A percentile compares a stretch with the other conserved stretches of the same genome.
These are phyloP conservation scores for Yamadazyma oceani DNA, from an alignment of 1,139 yeast species.

Conservation along the genomic window DNA sequence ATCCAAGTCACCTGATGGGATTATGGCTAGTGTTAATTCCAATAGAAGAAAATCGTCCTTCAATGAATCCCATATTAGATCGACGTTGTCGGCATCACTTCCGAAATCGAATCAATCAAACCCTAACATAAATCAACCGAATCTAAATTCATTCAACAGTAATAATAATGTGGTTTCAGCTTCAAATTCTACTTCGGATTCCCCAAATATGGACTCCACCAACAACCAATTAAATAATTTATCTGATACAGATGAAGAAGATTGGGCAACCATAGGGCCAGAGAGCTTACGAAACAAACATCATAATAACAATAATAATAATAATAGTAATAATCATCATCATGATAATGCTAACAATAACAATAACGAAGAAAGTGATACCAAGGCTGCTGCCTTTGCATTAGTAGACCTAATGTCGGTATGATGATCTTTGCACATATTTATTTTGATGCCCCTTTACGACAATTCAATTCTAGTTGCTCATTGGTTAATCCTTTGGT, in stretches of 20 bases:
- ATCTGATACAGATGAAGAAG: slow-evolving; percentile 86
- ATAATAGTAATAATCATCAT: slow-evolving; percentile 34
- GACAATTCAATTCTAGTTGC: not conserved
- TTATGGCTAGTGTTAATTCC: slow-evolving; percentile 21
- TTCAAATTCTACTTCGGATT: slow-evolving; percentile 4
- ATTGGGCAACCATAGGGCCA: slow-evolving; percentile 90
- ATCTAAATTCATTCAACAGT: too few relatives aligned
- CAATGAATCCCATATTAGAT: slow-evolving; percentile 44
- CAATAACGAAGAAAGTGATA: slow-evolving; percentile 34
- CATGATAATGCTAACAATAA: slow-evolving; percentile 1
- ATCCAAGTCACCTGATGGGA: slow-evolving; percentile 19
- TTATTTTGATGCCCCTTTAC: too few relatives aligned
- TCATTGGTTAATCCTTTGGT: not conserved
- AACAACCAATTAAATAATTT: slow-evolving; percentile 10
- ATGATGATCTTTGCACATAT: slow-evolving; percentile 2
- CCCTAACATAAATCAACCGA: slow-evolving; percentile 4
- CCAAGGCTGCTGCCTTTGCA: slow-evolving; percentile 58
- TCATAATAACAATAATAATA: slow-evolving; percentile 17
- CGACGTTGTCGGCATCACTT: slow-evolving; percentile 36
- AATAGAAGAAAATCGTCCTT: slow-evolving; percentile 44
- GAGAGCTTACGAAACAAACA: slow-evolving; percentile 45
- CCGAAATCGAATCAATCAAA: slow-evolving; percentile 16
- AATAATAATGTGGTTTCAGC: slow-evolving; percentile 1
- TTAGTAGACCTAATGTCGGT: slow-evolving; percentile 53
- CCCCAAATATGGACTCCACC: slow-evolving; percentile 2